Conservation (phyloP, 2,329 filamentous ascomycete genomes). For the Aphanoascus verrucosus region DNA sequence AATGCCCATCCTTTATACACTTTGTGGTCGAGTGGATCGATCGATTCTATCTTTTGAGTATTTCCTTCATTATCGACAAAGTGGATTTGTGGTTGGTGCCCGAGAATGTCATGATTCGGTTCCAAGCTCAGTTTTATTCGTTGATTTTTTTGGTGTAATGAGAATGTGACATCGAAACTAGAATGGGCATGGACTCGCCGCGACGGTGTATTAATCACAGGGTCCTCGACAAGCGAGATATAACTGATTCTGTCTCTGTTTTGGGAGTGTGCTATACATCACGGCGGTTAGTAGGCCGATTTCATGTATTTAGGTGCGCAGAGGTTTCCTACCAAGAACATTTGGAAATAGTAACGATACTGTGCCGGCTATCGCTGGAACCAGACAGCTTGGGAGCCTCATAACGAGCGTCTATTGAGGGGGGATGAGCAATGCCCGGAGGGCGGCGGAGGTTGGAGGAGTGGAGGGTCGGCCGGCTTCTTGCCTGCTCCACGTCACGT, state of each 20-base stretch:
- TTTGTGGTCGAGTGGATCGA: slow-evolving; percentile 63
- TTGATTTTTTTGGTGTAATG: slow-evolving; percentile 55
- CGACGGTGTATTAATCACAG: slow-evolving; percentile 65
- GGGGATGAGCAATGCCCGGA: neutral
- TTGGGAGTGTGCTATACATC: slow-evolving; percentile 52
- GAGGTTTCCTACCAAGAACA: slow-evolving; percentile 16
- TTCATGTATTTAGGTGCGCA: neutral
- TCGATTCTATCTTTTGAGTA: slow-evolving; percentile 53
- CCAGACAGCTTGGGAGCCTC: slow-evolving; percentile 21
- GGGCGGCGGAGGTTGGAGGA: neutral
- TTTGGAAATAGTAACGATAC: slow-evolving; percentile 20
- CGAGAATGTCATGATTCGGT: slow-evolving; percentile 83
- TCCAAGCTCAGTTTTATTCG: slow-evolving; percentile 69
- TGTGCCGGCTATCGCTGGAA: slow-evolving; percentile 22
- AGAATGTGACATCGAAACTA: slow-evolving; percentile 74
- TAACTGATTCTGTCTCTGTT: slow-evolving; percentile 66
- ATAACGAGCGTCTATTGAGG: slow-evolving; percentile 16
- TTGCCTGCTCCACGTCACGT: neutral
- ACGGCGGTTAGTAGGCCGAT: neutral
- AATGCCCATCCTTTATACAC: slow-evolving; percentile 76
- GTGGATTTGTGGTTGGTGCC: slow-evolving; percentile 61
- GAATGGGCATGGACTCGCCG: slow-evolving; percentile 70
- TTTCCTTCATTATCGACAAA: slow-evolving; percentile 63
- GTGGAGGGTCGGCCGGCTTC: neutral
- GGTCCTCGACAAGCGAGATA: slow-evolving; percentile 61